Conservation (phyloP, 2,329 filamentous ascomycete species). For the Pseudogymnoascus sp. region DNA sequence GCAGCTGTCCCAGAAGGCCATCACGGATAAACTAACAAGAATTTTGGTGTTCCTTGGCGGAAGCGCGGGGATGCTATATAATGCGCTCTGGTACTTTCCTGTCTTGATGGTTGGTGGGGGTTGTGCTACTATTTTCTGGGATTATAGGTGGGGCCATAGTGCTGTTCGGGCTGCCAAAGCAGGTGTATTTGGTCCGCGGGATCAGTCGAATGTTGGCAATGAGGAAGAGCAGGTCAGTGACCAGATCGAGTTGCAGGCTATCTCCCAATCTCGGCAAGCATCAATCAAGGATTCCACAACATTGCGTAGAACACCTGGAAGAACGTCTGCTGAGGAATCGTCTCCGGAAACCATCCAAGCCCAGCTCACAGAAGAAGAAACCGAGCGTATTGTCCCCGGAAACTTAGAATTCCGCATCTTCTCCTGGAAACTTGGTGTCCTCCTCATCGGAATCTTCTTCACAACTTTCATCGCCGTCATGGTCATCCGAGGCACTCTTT, state of each 20-base stretch:
- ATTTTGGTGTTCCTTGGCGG: conserved; percentile 56
- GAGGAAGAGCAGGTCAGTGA: not conserved
- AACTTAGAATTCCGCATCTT: conserved; percentile 23
- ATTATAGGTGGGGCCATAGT: conserved; percentile 30
- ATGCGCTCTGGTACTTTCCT: conserved; percentile 68
- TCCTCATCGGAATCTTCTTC: conserved; percentile 43
- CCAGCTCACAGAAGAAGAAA: not conserved
- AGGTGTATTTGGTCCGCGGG: not conserved
- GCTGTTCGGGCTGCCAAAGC: not conserved
- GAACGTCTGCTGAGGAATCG: not conserved
- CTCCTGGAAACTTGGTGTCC: conserved; percentile 38
- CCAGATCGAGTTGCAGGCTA: not conserved
- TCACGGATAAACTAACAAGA: conserved; percentile 55
- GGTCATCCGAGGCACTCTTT: conserved; percentile 38
- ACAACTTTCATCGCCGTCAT: conserved; percentile 49
- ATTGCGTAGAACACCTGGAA: not conserved
- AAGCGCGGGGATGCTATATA: conserved; percentile 60
- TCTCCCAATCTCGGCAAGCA: not conserved
- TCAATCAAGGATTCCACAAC: not conserved
- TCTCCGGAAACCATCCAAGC: not conserved
- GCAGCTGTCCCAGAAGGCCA: conserved; percentile 57
- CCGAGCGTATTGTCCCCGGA: conserved; percentile 12
- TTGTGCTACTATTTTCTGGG: conserved; percentile 44
- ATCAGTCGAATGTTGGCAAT: not conserved
- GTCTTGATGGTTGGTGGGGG: conserved; percentile 52